phyloP scores from a whole-genome alignment of 2,329 filamentous ascomycete genomes.

The Dryadomyces sulphureus region DNA sequence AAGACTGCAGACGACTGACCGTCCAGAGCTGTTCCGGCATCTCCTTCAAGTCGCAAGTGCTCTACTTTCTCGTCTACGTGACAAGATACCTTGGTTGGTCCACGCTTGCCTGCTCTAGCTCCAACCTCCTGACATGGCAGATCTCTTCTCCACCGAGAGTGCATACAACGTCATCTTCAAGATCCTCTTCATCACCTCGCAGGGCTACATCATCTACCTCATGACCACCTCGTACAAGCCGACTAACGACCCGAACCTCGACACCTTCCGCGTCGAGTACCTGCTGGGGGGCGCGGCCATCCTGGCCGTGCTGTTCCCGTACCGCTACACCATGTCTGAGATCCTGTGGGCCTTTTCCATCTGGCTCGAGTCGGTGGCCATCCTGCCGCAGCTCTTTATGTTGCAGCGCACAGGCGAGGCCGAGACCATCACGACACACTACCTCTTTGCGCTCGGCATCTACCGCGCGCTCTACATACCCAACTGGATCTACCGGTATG shows the following conservation, averaged over 20 bases:
- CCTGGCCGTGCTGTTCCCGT: conserved; percentile 70
- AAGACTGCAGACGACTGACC: no score
- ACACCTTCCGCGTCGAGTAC: conserved; percentile 96
- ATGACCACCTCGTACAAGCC: conserved; percentile 98
- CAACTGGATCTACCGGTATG: conserved; percentile 93
- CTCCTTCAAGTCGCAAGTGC: conserved; percentile 95
- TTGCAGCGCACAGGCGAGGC: conserved; percentile 93
- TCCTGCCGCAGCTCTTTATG: conserved; percentile 96
- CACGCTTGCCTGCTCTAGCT: no score
- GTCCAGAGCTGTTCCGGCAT: conserved; percentile 88
- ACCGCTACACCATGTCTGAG: conserved; percentile 69
- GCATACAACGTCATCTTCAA: conserved; percentile 94
- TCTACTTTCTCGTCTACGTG: conserved; percentile 88
- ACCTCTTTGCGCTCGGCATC: conserved; percentile 80
- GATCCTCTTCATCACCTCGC: conserved; percentile 79
- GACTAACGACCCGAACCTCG: conserved; percentile 89
- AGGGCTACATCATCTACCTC: conserved; percentile 90
- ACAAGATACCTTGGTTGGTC: conserved; percentile 72
- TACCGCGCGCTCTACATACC: conserved; percentile 95
- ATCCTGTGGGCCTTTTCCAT: conserved; percentile 97
- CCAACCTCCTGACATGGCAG: conserved; percentile 24
- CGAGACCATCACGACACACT: conserved; percentile 98
- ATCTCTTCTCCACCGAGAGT: conserved; percentile 73
- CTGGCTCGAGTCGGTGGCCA: conserved; percentile 94
- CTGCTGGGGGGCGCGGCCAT: conserved; percentile 68